Percentiles rank a stretch among this genome's conserved stretches.
phyloP scores from a whole-genome alignment of 108 stramenopile species.

The Skeletonema potamos region DNA sequence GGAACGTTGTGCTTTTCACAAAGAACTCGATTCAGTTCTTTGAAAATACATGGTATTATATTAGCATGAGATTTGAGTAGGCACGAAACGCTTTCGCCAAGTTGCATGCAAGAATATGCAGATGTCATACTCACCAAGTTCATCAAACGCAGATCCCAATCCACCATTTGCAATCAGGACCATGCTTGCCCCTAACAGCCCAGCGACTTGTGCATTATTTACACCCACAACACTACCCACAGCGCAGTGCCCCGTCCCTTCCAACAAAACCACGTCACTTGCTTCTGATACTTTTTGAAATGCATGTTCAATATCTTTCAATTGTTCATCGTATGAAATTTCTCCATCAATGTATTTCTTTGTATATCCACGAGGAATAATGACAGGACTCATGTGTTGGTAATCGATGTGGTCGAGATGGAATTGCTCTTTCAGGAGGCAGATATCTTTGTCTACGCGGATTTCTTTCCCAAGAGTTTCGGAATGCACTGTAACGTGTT shows the following conservation, averaged over 20 bases:
- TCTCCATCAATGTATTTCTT: slow-evolving; percentile 88
- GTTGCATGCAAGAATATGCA: neutral
- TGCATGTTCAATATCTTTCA: slow-evolving; percentile 57
- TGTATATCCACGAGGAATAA: slow-evolving; percentile 94
- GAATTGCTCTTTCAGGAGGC: slow-evolving; percentile 87
- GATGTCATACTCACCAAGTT: slow-evolving; percentile 55
- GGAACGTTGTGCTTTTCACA: slow-evolving; percentile 85
- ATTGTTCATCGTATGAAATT: slow-evolving; percentile 65
- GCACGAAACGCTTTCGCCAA: neutral
- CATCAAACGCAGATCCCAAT: slow-evolving; percentile 92
- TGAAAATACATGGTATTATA: neutral
- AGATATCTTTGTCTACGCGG: slow-evolving; percentile 93
- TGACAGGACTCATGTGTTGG: slow-evolving; percentile 92
- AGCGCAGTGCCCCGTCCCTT: slow-evolving; percentile 97
- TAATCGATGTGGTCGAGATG: slow-evolving; percentile 87
- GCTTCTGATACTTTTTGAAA: slow-evolving; percentile 53
- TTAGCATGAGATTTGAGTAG: neutral
- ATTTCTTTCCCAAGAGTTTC: slow-evolving; percentile 54
- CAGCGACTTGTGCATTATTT: slow-evolving; percentile 94
- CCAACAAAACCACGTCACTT: slow-evolving; percentile 78
- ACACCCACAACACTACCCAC: slow-evolving; percentile 94
- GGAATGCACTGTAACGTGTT: slow-evolving; percentile 68
- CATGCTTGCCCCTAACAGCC: slow-evolving; percentile 86
- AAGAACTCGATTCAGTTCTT: slow-evolving; percentile 86
- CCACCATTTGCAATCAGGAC: slow-evolving; percentile 93